Base-by-base conservation (phyloP, 306 rosid genomes). In the Senna tora region DNA sequence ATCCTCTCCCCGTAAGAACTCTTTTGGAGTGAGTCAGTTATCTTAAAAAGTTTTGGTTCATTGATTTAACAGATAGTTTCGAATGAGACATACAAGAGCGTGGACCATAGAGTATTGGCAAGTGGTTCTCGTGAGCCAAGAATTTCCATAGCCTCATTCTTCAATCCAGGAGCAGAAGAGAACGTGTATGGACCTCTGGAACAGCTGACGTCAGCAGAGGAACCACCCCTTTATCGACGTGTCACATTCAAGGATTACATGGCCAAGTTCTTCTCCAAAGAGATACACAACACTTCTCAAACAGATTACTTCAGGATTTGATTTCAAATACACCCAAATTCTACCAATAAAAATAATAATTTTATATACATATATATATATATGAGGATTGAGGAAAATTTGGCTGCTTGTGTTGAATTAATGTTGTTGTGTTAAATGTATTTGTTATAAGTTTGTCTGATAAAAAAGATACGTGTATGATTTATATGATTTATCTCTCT, bases 221-320 rank as follows among this genome's bases (percentile, higher is more conserved):
- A 58, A 12, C 64, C 64, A 58, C 21, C 64, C 7, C 64, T 17
- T 3, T 58, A 15, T n/a, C 42, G 64, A 32, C 64, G 64, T 58
- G 64, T 58, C 64, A 32, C 42, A 0, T 58, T 6, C 43, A 58
- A 32, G 42, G 43, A 58, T 7, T 58, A 58, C 21, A 32, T 58
- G 22, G 12, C 32, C 64, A 58, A 1, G 22, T 58, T 58, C 21
- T 58, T 58, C 42, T 2, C 7, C 42, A 58, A 58, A 38, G 5
- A 58, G 7, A 3, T 30, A 6, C 42, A 58, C 0, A 32, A 3
- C 42, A 58, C 1, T 2, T 77, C 88, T 0, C 80, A 84, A 47
- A 34, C 65, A 15, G 80, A 81, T 47, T 75, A 67, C 69, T 83
- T 62, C 33, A 73, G 33, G 70, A 58, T 72, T 1, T 70, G 30